These are phyloP conservation scores for Diospyros kaki DNA, from an alignment of 148 eudicot genomes.

Conservation along the genomic window DNA sequence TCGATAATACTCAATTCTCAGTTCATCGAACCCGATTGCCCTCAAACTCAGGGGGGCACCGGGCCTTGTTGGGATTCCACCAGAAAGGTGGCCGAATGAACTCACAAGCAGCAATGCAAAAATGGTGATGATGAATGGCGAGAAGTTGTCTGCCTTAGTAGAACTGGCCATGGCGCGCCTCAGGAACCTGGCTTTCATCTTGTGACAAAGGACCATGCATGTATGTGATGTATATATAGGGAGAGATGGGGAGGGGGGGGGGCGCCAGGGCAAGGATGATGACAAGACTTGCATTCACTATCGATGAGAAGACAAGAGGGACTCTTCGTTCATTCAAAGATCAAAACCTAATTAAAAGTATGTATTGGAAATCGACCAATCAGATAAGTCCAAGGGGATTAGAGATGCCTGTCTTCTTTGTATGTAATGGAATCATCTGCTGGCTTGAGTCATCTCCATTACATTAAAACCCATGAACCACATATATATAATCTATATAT, in stretches of 20 bases:
- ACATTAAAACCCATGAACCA: not conserved
- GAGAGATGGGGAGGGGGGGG: not conserved
- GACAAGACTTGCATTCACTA: no score
- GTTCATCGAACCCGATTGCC: not conserved
- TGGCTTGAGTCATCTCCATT: conserved; percentile 9
- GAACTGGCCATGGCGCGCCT: not conserved
- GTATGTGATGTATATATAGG: not conserved
- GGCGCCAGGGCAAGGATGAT: not conserved
- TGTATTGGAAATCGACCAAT: no score
- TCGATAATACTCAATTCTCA: not conserved
- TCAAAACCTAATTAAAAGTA: no score
- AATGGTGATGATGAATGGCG: not conserved
- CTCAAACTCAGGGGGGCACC: not conserved
- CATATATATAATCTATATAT: not conserved
- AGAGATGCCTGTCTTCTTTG: not conserved
- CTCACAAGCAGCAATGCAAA: not conserved
- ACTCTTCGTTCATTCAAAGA: no score
- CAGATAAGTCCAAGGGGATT: not conserved
- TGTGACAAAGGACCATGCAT: not conserved
- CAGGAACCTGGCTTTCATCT: not conserved
- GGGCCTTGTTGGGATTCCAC: not conserved
- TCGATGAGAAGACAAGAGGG: no score
- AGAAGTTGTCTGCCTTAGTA: not conserved
- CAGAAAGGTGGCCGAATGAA: not conserved
- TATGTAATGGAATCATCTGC: not conserved